Conservation (phyloP, 2,329 filamentous ascomycete species). For the Ophiocordyceps sinensis region DNA sequence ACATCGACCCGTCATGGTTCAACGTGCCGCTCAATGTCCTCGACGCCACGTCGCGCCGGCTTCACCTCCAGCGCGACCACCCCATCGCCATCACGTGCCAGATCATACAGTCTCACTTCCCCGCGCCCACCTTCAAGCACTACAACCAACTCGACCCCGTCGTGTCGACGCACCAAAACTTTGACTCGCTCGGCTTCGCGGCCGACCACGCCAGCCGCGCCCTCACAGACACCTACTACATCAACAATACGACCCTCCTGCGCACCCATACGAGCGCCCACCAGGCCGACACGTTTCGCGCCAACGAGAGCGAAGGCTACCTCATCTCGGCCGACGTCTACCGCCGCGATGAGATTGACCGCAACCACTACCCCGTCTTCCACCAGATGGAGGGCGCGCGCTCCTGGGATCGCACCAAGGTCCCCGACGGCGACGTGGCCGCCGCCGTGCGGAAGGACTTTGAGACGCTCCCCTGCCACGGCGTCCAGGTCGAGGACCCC, state of each 20-base stretch:
- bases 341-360: slow-evolving; percentile 84
- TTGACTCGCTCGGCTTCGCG: slow-evolving; percentile 91
- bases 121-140: slow-evolving; percentile 54
- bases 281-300: slow-evolving; percentile 67
- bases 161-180: slow-evolving; percentile 76
- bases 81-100: slow-evolving; percentile 81
- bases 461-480: slow-evolving; percentile 55
- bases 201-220: slow-evolving; percentile 75
- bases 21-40: slow-evolving; percentile 70
- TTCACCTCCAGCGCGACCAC: slow-evolving; percentile 88
- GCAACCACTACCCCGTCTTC: slow-evolving; percentile 91
- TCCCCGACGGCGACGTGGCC: slow-evolving; percentile 42
- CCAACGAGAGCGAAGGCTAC: slow-evolving; percentile 62
- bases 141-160: slow-evolving; percentile 72
- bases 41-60: slow-evolving; percentile 54
- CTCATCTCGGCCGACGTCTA: slow-evolving; percentile 93
- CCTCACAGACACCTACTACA: slow-evolving; percentile 87
- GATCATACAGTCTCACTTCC: slow-evolving; percentile 84
- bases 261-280: slow-evolving; percentile 93
- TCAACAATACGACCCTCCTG: slow-evolving; percentile 71
- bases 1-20: slow-evolving; percentile 62
- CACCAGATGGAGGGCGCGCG: slow-evolving; percentile 97
- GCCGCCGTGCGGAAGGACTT: slow-evolving; percentile 57
- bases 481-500: slow-evolving; percentile 67
- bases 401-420: slow-evolving; percentile 64